Evolutionary conservation across 176 grass and related monocot genomes (phyloP), one percentile per base, ranked within the genome.

Genomic region (Microstegium vimineum): DNA sequence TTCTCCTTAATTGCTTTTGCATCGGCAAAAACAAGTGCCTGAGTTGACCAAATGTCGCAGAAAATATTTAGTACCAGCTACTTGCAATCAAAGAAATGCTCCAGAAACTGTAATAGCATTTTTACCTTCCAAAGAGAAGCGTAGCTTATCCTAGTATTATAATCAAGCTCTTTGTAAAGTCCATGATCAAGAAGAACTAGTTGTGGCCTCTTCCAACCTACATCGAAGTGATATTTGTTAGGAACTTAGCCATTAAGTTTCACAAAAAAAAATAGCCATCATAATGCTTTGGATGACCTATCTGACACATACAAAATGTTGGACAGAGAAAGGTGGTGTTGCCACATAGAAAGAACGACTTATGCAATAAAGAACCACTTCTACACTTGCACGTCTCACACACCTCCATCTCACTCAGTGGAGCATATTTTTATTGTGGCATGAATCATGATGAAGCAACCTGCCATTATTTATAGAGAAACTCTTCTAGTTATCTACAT

Each of bases 101-200:
- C 43, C 72, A 74, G 22, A 79, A 81, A 81, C 12, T 85, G 17
- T 9, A 76, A 77, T 63, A 40, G 20, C 8, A 41, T 10, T 82
- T n/a, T 75, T 72, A 94, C 92, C 95, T 98, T 93, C 95, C 95
- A 95, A 82, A 98, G 92, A 64, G 92, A 90, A 84, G 95, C 95
- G 82, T 98, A 98, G 89, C 73, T 98, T 80, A 75, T 94, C 90
- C 92, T 93, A 33, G 90, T 98, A 34, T 85, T 27, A 51, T 88
- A 52, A 82, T 98, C 90, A 64, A 98, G 90, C 87, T 98, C 95
- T 89, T 88, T 98, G 84, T 94, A 98, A 74, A 98, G 90, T 45
- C 95, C 95, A 63, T 98, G 95, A 76, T 95, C 95, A 52, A 98
- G 95, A 86, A 98, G 85, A 88, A 98, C 83, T 74, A 94, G 66